phyloP scores from a whole-genome alignment of 2,329 filamentous ascomycete genomes.

The Fusarium citri region DNA sequence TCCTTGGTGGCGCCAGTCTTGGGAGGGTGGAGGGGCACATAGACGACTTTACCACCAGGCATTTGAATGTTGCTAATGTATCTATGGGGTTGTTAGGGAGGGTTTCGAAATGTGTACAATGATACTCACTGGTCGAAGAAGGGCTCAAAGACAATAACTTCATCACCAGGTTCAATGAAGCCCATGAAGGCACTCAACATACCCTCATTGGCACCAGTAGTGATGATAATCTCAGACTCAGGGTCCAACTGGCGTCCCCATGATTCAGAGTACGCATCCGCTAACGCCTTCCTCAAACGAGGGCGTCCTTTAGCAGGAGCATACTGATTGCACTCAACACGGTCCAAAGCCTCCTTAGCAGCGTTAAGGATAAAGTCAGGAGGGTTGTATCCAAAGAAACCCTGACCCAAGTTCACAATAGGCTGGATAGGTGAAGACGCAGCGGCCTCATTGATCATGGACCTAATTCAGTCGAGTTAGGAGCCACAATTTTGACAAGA shows the following conservation, averaged over 20 bases:
- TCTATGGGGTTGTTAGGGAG: conserved; percentile 32
- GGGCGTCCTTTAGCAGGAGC: conserved; percentile 94
- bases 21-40: conserved; percentile 94
- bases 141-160: conserved; percentile 97
- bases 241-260: conserved; percentile 87
- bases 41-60: conserved; percentile 93
- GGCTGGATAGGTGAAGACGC: conserved; percentile 71
- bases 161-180: conserved; percentile 93
- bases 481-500: neutral
- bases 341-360: conserved; percentile 87
- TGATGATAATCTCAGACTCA: conserved; percentile 93
- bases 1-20: conserved; percentile 81
- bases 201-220: conserved; percentile 89
- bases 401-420: conserved; percentile 74
- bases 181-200: conserved; percentile 99
- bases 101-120: neutral
- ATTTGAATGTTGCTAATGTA: conserved; percentile 98
- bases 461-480: conserved; percentile 55
- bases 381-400: conserved; percentile 93
- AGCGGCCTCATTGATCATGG: conserved; percentile 74
- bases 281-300: conserved; percentile 90
- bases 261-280: conserved; percentile 89
- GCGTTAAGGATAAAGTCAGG: conserved; percentile 91
- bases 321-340: conserved; percentile 98
- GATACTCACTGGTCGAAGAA: conserved; percentile 88